phyloP scores from a whole-genome alignment of 2,329 filamentous ascomycete genomes.

The Sporothrix mexicana region DNA sequence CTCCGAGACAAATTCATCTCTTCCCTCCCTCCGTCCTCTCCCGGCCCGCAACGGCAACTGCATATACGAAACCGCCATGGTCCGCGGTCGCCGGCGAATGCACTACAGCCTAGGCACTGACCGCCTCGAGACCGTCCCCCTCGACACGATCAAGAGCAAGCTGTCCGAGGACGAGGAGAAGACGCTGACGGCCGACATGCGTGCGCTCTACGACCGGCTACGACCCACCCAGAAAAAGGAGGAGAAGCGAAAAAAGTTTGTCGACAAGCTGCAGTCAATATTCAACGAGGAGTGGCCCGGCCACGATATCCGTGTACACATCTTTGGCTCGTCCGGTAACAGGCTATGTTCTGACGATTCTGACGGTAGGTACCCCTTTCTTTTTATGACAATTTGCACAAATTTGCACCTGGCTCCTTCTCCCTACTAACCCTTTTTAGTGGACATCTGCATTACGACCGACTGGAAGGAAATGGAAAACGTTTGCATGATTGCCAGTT shows the following conservation, averaged over 20 bases:
- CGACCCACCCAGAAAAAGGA: slow-evolving; percentile 82
- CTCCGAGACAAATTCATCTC: slow-evolving; percentile 80
- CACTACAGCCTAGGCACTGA: slow-evolving; percentile 90
- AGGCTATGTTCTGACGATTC: slow-evolving; percentile 93
- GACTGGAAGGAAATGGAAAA: slow-evolving; percentile 84
- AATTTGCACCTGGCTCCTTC: background rate
- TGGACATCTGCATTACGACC: slow-evolving; percentile 97
- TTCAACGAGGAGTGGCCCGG: slow-evolving; percentile 93
- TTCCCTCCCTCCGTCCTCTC: slow-evolving; percentile 70
- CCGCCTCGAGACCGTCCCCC: slow-evolving; percentile 72
- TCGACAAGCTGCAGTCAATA: slow-evolving; percentile 85
- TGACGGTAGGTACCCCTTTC: slow-evolving; percentile 69
- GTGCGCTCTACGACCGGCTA: slow-evolving; percentile 82
- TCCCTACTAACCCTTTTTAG: slow-evolving; percentile 52
- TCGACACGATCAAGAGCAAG: slow-evolving; percentile 73
- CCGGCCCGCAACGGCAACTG: slow-evolving; percentile 69
- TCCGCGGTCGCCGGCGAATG: slow-evolving; percentile 83
- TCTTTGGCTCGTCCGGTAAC: slow-evolving; percentile 99
- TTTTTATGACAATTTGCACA: background rate
- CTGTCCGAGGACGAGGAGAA: slow-evolving; percentile 75
- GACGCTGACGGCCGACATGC: slow-evolving; percentile 81
- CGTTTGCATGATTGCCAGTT: slow-evolving; percentile 87
- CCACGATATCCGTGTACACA: slow-evolving; percentile 84
- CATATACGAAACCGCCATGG: slow-evolving; percentile 86
- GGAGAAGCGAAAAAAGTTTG: slow-evolving; percentile 72